Base-by-base conservation (phyloP, 2,329 filamentous ascomycete species). In the Aspergillus caelatus region DNA sequence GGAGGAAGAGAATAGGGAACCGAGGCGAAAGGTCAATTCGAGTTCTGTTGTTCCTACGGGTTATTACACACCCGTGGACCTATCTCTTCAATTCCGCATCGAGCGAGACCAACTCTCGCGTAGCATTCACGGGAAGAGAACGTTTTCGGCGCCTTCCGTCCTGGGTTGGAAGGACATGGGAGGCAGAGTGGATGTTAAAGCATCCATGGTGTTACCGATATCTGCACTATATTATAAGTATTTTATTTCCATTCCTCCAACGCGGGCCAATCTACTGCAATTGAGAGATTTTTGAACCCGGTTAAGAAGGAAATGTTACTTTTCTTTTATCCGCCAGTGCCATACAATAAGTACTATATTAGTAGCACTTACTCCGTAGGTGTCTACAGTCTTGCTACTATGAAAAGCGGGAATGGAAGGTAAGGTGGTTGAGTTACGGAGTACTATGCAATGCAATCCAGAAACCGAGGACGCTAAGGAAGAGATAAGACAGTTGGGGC, bases 401-500 rank as follows among this genome's bases (percentile, higher is more conserved):
- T 16, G 36, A 39, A 39, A 39, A 39, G 36, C 16, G 36, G 36
- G 36, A 39, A 39, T 39, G 36, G 36, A 32, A 34, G 23, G 28
- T 34, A 32, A 32, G 3, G 8, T 30, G 32, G 12, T 36, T 16
- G 30, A 30, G 14, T 50, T 10, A 41, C 10, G 26, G 26, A 26
- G 4, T 43, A 23, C 11, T 34, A 50, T 60, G 48, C 32, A 58
- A 55, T 36, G 50, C 43, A 48, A 43, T 63, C 58, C 52, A 56
- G 57, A 53, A 57, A 52, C 52, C 36, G 58, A 64, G 63, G 32
- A 48, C 50, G 61, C 56, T 57, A 65, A 50, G 57, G 58, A 43
- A 61, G 46, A 75, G 75, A 77, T 77, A 76, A 77, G 74, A 68
- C 46, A 56, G 2, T 34, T 28, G 10, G 16, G 16, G 52, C 75